Percentiles rank a stretch among this genome's conserved stretches.
These are phyloP conservation scores for Eucalyptus erythrocorys DNA, from an alignment of 345 rosid species.

Conservation along the genomic window DNA sequence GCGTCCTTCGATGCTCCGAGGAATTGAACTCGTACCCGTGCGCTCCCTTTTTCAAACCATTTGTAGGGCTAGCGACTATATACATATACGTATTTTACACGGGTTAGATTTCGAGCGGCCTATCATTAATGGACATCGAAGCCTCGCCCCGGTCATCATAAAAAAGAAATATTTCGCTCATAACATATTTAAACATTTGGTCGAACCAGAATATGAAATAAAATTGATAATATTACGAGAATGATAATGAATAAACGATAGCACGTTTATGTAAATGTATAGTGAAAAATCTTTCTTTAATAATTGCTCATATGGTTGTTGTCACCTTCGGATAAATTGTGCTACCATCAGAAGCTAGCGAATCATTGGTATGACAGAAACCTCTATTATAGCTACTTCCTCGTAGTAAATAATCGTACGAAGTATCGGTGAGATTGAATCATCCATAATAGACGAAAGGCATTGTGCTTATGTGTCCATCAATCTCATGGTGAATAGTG, in stretches of 20 bases:
- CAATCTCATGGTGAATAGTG: not conserved
- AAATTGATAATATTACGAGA: not conserved
- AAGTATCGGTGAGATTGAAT: not conserved
- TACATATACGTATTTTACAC: too few relatives aligned
- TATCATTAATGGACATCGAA: not conserved
- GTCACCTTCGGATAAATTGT: accelerated
- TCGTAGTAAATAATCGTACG: accelerated
- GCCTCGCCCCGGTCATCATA: not conserved
- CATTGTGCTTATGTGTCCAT: not conserved
- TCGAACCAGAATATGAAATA: not conserved
- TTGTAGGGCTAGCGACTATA: not conserved
- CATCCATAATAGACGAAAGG: not conserved
- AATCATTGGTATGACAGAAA: not conserved
- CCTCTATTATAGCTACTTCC: not conserved
- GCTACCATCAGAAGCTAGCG: accelerated
- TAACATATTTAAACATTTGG: not conserved
- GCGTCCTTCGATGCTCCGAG: not conserved
- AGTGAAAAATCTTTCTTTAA: not conserved
- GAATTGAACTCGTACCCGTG: not conserved
- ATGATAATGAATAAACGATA: not conserved
- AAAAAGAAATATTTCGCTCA: not conserved
- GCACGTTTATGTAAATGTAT: not conserved
- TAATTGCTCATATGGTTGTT: not conserved
- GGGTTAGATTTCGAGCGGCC: not conserved
- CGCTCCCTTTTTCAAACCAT: not conserved